phyloP scores from a whole-genome alignment of 2,329 filamentous ascomycete species.

The Phaeosphaeriaceae sp. region DNA sequence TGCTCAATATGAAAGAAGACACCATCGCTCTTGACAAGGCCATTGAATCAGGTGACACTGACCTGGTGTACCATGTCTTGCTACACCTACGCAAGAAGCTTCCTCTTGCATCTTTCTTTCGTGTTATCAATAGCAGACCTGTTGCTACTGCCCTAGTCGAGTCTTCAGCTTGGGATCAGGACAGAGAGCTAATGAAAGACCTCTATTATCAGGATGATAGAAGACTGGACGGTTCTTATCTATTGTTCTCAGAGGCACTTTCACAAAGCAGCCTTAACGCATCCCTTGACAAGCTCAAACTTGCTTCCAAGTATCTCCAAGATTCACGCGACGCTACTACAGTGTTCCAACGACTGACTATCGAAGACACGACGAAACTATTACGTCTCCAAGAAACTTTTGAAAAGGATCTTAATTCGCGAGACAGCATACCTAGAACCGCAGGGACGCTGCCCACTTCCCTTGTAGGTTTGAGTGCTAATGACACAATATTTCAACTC shows the following conservation, averaged over 20 bases:
- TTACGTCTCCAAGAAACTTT: conserved; percentile 86
- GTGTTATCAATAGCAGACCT: conserved; percentile 83
- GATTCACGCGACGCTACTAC: conserved; percentile 80
- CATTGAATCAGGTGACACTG: conserved; percentile 92
- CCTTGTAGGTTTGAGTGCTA: conserved; percentile 84
- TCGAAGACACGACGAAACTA: conserved; percentile 81
- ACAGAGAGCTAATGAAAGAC: conserved; percentile 85
- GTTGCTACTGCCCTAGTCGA: conserved; percentile 90
- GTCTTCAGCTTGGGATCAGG: conserved; percentile 78
- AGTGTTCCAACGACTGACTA: conserved; percentile 71
- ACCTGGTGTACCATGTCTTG: conserved; percentile 88
- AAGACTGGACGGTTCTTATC: conserved; percentile 82
- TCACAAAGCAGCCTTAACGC: conserved; percentile 72
- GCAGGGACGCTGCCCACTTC: conserved; percentile 48
- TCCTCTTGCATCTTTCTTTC: conserved; percentile 89
- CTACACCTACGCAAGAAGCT: conserved; percentile 88
- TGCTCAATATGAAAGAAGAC: conserved; percentile 95
- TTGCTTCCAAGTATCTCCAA: conserved; percentile 80
- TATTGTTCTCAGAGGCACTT: conserved; percentile 85
- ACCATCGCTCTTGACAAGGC: conserved; percentile 95
- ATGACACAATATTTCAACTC: conserved; percentile 90
- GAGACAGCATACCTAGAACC: conserved; percentile 50
- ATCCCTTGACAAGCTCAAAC: conserved; percentile 83
- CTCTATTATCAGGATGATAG: conserved; percentile 97
- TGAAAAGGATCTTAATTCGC: conserved; percentile 76